Evolutionary conservation across 2,329 filamentous ascomycete species (phyloP).

Genomic region (Penicillium brevicompactum): DNA sequence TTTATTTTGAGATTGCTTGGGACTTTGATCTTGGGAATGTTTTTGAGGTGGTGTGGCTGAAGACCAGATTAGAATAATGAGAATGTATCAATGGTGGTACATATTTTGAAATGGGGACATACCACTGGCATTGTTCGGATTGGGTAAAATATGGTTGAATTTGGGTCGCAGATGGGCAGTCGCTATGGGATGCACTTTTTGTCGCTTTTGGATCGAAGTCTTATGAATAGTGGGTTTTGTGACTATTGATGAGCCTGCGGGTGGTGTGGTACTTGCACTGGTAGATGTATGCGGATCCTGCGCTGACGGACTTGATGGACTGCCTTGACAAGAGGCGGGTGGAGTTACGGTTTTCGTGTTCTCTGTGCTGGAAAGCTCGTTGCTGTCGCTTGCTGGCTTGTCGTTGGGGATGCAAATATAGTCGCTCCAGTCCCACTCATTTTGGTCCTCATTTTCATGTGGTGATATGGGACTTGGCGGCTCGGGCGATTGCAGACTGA

Average conservation of each 20-base stretch:
- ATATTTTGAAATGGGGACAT: background rate
- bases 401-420: background rate
- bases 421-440: background rate
- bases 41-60: background rate
- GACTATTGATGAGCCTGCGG: background rate
- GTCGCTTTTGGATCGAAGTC: background rate
- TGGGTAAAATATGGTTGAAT: background rate
- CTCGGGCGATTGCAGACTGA: background rate
- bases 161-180: background rate
- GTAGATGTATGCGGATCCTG: background rate
- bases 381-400: too few relatives aligned
- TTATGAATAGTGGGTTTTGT: background rate
- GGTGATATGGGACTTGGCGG: background rate
- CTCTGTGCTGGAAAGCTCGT: background rate
- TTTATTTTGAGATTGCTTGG: background rate
- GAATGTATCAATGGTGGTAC: background rate
- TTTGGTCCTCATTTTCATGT: background rate
- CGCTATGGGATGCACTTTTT: background rate
- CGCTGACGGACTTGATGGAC: background rate
- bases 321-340: background rate
- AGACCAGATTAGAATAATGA: background rate
- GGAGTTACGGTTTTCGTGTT: background rate
- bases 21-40: background rate
- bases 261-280: background rate
- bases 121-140: background rate